These are phyloP conservation scores for Cryptococcus amylolentus DNA, from an alignment of 1,284 basidiomycete genomes.

Conservation along the genomic window DNA sequence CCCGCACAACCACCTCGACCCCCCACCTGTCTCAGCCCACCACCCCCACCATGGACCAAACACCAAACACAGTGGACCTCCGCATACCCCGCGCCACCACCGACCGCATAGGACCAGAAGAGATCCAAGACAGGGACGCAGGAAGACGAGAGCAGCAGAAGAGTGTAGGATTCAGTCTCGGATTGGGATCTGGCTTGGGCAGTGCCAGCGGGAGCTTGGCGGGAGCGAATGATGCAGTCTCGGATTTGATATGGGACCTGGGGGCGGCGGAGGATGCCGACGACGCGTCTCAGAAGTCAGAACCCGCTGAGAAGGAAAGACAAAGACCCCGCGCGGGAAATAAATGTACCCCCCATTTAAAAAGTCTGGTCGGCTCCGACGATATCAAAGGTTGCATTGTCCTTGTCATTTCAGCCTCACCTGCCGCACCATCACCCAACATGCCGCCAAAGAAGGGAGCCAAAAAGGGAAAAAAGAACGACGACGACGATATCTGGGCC, in stretches of 20 bases:
- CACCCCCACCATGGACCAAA: conserved; percentile 23
- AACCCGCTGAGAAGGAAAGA: too few species aligned
- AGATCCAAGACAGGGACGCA: background rate
- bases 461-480: conserved; percentile 75
- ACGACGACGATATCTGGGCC: conserved; percentile 76
- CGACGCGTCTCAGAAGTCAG: too few species aligned
- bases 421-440: background rate
- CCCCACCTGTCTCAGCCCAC: conserved; percentile 27
- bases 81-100: conserved; percentile 18
- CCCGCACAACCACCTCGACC: conserved; percentile 10
- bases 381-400: background rate
- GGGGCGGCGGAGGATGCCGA: too few species aligned
- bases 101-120: background rate
- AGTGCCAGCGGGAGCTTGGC: background rate
- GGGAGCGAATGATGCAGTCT: conserved; percentile 1
- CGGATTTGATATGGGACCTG: conserved; percentile 5
- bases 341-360: too few species aligned
- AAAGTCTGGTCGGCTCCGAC: background rate
- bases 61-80: conserved; percentile 20
- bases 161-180: background rate
- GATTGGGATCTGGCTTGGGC: background rate
- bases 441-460: conserved; percentile 88
- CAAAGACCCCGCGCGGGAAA: too few species aligned
- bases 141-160: background rate
- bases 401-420: background rate